Evolutionary conservation across 768 basidiomycete genomes (phyloP).

Genomic region (Ramaria sp.): DNA sequence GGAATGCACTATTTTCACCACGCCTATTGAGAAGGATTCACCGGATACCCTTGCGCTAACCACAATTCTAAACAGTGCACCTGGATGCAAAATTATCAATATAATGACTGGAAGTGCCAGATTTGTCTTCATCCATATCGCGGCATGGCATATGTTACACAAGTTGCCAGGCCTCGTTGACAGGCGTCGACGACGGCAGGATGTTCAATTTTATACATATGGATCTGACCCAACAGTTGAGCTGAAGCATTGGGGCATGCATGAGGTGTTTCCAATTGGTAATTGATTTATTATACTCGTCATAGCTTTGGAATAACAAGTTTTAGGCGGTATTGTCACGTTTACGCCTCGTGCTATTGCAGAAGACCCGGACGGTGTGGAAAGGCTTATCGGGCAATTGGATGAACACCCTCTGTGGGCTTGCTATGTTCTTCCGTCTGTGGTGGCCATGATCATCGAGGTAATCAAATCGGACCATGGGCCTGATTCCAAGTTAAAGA

Average conservation of each 20-base stretch:
- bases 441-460: conserved; percentile 29
- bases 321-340: conserved; percentile 60
- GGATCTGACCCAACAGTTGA: conserved; percentile 48
- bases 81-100: conserved; percentile 24
- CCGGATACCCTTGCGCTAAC: conserved; percentile 31
- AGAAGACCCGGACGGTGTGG: conserved; percentile 39
- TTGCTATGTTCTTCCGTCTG: conserved; percentile 55
- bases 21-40: conserved; percentile 19
- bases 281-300: conserved; percentile 13
- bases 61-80: conserved; percentile 29
- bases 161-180: conserved; percentile 39
- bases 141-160: conserved; percentile 38
- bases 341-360: conserved; percentile 54
- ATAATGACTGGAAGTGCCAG: conserved; percentile 23
- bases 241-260: conserved; percentile 47
- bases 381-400: conserved; percentile 39
- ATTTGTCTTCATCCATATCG: conserved; percentile 58
- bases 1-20: conserved; percentile 40
- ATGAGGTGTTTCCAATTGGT: conserved; percentile 64
- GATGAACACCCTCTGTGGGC: conserved; percentile 56
- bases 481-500: not conserved
- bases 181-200: conserved; percentile 32
- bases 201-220: conserved; percentile 55
- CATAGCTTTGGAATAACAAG: not conserved
- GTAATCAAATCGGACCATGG: not conserved